Percentiles rank a stretch among this genome's conserved stretches.
Conservation (phyloP, 805 yeast genomes). For the Wickerhamomyces sydowiorum region DNA sequence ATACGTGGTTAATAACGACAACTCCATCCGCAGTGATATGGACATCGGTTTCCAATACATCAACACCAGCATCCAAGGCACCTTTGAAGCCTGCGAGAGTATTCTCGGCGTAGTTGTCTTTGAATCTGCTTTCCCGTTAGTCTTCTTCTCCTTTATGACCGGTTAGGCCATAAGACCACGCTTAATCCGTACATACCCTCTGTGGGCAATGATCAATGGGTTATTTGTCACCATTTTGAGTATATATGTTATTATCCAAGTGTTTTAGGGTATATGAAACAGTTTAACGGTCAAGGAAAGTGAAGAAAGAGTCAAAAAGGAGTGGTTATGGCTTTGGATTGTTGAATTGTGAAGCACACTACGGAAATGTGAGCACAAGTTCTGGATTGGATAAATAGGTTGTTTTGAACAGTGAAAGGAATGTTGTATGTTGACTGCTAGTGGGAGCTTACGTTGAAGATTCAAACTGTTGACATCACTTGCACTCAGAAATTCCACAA, state of each 20-base stretch:
- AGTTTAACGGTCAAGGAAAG: too few species aligned
- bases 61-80: slow-evolving; percentile 38
- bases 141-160: background rate
- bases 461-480: too few species aligned
- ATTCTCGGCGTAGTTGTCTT: slow-evolving; percentile 38
- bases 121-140: slow-evolving; percentile 21
- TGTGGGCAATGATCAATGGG: slow-evolving; percentile 5
- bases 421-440: too few species aligned
- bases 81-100: slow-evolving; percentile 39
- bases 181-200: slow-evolving; percentile 4
- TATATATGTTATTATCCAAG: too few species aligned
- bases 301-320: too few species aligned
- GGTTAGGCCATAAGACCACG: too few species aligned
- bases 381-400: too few species aligned
- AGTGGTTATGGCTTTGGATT: too few species aligned
- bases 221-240: background rate
- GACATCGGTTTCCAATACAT: slow-evolving; percentile 48
- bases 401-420: too few species aligned
- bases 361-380: background rate
- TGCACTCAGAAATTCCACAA: too few species aligned
- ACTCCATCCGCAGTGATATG: slow-evolving; percentile 49
- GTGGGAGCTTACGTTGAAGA: too few species aligned
- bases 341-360: background rate
- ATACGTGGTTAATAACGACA: slow-evolving; percentile 43
- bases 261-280: too few species aligned